These are phyloP conservation scores for Falciphora oryzae DNA, from an alignment of 2,329 filamentous ascomycete species.

Conservation along the genomic window DNA sequence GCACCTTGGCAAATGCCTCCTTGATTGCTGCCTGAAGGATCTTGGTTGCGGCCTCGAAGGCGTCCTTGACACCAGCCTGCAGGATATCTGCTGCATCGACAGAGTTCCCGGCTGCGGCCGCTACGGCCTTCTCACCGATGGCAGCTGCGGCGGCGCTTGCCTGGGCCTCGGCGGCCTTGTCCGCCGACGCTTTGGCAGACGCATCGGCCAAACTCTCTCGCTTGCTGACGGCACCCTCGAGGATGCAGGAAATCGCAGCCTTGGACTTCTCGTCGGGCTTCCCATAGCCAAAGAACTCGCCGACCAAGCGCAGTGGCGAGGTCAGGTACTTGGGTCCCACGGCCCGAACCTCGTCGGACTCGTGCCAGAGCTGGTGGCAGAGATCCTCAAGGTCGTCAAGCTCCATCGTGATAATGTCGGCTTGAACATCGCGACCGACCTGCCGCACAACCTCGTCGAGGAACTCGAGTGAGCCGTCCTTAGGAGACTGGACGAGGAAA, in stretches of 20 bases:
- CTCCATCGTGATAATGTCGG: background rate
- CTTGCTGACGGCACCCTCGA: background rate
- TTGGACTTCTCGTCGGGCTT: constrained; percentile 1
- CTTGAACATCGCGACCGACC: background rate
- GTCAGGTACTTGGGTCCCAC: background rate
- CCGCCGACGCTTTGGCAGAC: background rate
- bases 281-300: constrained; percentile 1
- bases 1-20: background rate
- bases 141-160: background rate
- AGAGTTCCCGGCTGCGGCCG: background rate
- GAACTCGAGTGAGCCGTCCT: constrained; percentile 4
- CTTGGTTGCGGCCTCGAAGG: background rate
- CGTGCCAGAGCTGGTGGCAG: background rate
- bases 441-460: constrained; percentile 2
- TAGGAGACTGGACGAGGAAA: background rate
- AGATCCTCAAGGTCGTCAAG: constrained; percentile 3
- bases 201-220: background rate
- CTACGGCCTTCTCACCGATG: background rate
- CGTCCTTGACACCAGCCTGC: constrained; percentile 3
- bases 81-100: background rate
- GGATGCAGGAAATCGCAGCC: background rate
- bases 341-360: background rate
- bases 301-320: background rate
- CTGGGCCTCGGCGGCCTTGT: no score
- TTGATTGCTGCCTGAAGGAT: constrained; percentile 1